Evolutionary conservation across 2,329 filamentous ascomycete genomes (phyloP).

Genomic region (Calonectria leucothoes): DNA sequence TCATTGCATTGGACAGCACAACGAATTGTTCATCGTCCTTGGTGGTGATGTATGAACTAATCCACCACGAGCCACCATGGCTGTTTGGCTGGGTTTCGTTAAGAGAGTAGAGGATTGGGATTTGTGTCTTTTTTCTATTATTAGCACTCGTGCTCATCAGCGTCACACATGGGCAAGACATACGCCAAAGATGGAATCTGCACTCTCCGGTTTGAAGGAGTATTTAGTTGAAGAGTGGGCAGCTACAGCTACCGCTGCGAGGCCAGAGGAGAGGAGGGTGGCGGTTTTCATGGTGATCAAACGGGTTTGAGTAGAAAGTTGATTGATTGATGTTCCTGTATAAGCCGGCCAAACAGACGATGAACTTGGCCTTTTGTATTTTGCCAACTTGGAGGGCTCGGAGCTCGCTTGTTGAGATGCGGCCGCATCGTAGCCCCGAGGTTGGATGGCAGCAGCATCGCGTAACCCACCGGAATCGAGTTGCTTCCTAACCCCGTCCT

Average conservation of each 20-base stretch:
- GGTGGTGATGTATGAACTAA: background rate
- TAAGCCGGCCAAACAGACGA: too few relatives aligned
- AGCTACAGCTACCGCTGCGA: background rate
- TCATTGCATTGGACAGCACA: background rate
- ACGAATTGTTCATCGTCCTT: background rate
- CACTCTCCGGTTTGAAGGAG: background rate
- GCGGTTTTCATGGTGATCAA: background rate
- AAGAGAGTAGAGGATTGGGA: background rate
- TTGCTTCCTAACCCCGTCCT: background rate
- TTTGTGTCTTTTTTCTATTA: background rate
- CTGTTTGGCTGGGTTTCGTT: background rate
- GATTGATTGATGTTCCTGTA: background rate
- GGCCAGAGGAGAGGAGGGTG: background rate
- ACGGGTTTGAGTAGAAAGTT: background rate
- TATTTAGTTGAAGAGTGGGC: background rate
- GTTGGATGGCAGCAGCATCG: background rate
- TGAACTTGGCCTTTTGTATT: background rate
- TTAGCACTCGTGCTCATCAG: background rate
- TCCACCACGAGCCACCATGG: background rate
- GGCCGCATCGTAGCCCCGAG: background rate
- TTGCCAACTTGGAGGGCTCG: background rate
- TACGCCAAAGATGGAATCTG: background rate
- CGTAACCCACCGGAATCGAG: background rate
- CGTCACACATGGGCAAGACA: background rate
- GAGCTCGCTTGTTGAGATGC: too few relatives aligned